Conservation (phyloP, 225 moss, liverwort and hornwort genomes). For the Thuidium tamariscinum region DNA sequence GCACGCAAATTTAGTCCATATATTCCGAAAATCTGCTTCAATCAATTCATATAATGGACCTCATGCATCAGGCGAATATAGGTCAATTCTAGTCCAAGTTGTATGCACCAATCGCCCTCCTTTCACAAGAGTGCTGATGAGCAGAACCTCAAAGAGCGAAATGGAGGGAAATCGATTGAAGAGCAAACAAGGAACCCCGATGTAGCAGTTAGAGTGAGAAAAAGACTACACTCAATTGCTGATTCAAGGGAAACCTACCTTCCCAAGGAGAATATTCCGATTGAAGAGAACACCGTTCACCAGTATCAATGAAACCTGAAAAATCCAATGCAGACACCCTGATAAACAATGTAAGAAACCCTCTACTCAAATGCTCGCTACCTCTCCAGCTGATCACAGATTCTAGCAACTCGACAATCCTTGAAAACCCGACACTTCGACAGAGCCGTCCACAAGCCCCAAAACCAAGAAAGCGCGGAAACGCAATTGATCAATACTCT, state of each 20-base stretch:
- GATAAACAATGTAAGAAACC: not conserved
- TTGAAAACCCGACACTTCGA: not conserved
- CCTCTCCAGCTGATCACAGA: not conserved
- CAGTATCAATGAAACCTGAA: not conserved
- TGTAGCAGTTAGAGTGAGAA: not conserved
- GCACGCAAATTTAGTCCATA: not conserved
- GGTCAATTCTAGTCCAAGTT: not conserved
- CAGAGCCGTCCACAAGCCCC: not conserved
- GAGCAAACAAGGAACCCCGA: not conserved
- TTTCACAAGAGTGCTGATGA: not conserved
- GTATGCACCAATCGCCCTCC: not conserved
- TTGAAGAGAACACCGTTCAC: not conserved
- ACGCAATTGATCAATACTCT: not conserved
- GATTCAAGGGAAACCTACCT: not conserved
- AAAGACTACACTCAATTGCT: not conserved
- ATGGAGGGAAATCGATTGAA: not conserved
- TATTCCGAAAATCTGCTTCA: not conserved
- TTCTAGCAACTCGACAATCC: not conserved
- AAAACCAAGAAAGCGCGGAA: not conserved
- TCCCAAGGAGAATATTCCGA: not conserved
- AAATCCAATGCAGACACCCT: not conserved
- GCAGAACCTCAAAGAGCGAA: not conserved
- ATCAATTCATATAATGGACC: not conserved
- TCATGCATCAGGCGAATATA: not conserved
- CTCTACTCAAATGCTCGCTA: not conserved